A percentile compares a stretch with the other conserved stretches of the same genome.
These are phyloP conservation scores for Spergularia azorica DNA, from an alignment of 179 eudicot genomes.

Conservation along the genomic window DNA sequence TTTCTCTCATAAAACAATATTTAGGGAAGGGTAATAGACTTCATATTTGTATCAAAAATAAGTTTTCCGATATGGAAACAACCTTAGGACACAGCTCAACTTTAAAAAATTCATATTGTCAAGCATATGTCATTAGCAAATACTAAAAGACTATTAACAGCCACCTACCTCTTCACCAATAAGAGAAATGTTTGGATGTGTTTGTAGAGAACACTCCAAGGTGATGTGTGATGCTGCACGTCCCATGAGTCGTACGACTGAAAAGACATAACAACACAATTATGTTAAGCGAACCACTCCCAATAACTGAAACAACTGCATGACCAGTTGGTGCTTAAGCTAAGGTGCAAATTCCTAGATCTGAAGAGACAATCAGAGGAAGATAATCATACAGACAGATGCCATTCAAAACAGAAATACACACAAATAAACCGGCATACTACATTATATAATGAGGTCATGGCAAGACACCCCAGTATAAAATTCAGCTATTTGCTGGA, in stretches of 20 bases:
- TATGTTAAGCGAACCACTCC: background rate
- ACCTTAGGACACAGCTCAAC: background rate
- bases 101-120: background rate
- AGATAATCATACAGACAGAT: background rate
- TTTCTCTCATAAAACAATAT: background rate
- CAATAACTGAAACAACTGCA: background rate
- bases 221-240: conserved; percentile 99
- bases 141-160: background rate
- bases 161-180: conserved; percentile 91
- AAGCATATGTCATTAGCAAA: background rate
- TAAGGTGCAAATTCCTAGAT: conserved; percentile 1
- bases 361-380: background rate
- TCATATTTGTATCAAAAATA: background rate
- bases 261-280: conserved; percentile 18
- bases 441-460: background rate
- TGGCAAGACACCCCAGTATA: background rate
- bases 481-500: background rate
- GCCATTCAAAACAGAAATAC: background rate
- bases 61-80: background rate
- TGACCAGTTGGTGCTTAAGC: background rate
- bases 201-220: conserved; percentile 96
- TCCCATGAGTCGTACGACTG: conserved; percentile 98
- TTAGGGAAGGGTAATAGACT: background rate
- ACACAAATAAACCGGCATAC: background rate
- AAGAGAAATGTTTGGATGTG: conserved; percentile 93